Conservation (phyloP, 345 rosid species). For the Corchorus capsularis region DNA sequence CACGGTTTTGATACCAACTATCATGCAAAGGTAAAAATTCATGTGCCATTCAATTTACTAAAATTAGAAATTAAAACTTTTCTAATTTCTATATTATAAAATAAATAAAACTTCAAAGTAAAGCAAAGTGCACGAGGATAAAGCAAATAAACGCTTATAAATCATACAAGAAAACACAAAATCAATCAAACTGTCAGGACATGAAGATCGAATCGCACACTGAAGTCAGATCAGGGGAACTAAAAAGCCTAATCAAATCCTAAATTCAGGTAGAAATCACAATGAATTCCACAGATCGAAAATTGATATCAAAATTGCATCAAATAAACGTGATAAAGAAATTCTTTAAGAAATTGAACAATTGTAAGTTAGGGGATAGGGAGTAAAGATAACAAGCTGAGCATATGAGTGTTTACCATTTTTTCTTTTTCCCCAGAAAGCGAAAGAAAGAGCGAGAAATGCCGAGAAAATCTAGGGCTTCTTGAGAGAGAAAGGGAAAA, state of each 20-base stretch:
- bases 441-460: slow-evolving; percentile 11
- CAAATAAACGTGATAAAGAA: background rate
- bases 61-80: background rate
- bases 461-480: slow-evolving; percentile 48
- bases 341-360: background rate
- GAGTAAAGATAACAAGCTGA: background rate
- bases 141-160: background rate
- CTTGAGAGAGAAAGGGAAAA: background rate
- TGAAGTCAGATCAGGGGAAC: background rate
- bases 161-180: background rate
- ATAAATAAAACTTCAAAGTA: background rate
- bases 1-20: background rate
- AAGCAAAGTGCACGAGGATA: background rate
- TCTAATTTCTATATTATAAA: background rate
- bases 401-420: slow-evolving; percentile 34
- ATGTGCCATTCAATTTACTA: background rate
- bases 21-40: background rate
- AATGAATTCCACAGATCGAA: background rate
- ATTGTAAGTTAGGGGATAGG: background rate
- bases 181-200: background rate
- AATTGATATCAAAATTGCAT: background rate
- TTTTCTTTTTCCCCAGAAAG: slow-evolving; percentile 29
- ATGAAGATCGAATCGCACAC: background rate
- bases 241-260: background rate
- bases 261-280: background rate